Evolutionary conservation across 2,329 filamentous ascomycete species (phyloP), one percentile per base, ranked within the genome.

Genomic region (Apiospora koreana): DNA sequence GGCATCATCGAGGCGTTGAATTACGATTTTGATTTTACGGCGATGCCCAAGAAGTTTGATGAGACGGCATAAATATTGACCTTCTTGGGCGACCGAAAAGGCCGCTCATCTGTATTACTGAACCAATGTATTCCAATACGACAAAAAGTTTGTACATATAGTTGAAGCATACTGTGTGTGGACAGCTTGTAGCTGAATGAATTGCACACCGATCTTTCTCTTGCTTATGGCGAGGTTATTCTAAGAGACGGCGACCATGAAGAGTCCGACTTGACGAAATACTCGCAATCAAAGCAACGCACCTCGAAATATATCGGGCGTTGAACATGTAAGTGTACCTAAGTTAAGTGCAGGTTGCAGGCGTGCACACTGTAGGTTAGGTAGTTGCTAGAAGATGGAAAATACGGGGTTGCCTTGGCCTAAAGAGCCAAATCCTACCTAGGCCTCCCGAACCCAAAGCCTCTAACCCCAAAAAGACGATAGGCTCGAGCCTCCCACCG

Each of bases 1-100:
- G 54, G 54, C 31, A 62, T 62, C 21, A 62, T 62, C 28, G 54
- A 62, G 54, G 54, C 54, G 54, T 62, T 62, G 54, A 62, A 62
- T 38, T 62, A 38, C 31, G 54, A 62, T 62, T 62, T 62, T 62
- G 54, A 62, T 62, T 62, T 62, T 6, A 38, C 54, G 54, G 31
- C 54, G 14, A 4, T 62, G 28, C 54, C 54, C 16, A 62, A 62
- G 14, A 18, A 14, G 8, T 38, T 62, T 8, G 21, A 21, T 4
- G 28, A 62, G 1, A 38, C 35, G 12, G 54, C 21, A 62, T 62
- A 38, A 38, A 18, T 9, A n/a, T 28, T 50, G 8, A 9, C 4
- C 21, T 62, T 62, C 31, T 62, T 4, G 31, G 31, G 54, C 54
- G 28, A 4, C 3, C 2, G 18, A 12, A n/a, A n/a, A 9, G 21